A percentile compares a stretch with the other conserved stretches of the same genome.
phyloP scores from a whole-genome alignment of 768 basidiomycete genomes.

The Serendipita sp. region DNA sequence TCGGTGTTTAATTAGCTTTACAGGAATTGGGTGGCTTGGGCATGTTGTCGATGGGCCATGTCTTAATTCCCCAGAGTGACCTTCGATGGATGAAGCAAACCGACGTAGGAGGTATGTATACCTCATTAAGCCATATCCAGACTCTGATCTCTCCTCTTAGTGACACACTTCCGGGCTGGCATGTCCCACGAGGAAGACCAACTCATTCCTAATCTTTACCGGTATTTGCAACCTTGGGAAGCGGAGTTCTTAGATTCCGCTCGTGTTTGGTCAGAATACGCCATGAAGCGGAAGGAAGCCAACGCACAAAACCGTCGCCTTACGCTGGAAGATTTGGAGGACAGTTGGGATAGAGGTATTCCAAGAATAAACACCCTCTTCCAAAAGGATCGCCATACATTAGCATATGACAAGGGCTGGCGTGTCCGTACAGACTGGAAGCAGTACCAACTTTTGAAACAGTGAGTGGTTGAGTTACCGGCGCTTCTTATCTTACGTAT shows the following conservation, averaged over 20 bases:
- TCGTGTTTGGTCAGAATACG: conserved; percentile 98
- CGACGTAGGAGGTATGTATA: conserved; percentile 59
- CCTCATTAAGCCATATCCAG: background rate
- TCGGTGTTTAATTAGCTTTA: background rate
- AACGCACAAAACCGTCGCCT: conserved; percentile 94
- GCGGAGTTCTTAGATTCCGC: conserved; percentile 96
- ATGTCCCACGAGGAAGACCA: conserved; percentile 95
- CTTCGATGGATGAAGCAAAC: conserved; percentile 98
- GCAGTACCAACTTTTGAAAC: conserved; percentile 85
- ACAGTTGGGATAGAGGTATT: conserved; percentile 97
- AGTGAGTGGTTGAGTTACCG: conserved; percentile 32
- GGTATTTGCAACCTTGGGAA: conserved; percentile 95
- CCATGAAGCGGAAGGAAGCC: conserved; percentile 99
- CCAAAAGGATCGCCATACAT: conserved; percentile 96
- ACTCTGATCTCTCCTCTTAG: conserved; percentile 23
- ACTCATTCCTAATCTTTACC: conserved; percentile 91
- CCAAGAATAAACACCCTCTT: conserved; percentile 97
- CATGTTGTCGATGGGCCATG: conserved; percentile 99
- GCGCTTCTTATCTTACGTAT: conserved; percentile 6
- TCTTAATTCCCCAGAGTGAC: conserved; percentile 95
- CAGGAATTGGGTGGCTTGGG: conserved; percentile 93
- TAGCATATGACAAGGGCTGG: conserved; percentile 99
- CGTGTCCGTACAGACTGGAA: conserved; percentile 97
- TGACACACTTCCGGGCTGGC: conserved; percentile 97
- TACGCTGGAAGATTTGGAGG: conserved; percentile 93